phyloP scores from a whole-genome alignment of 495 filamentous ascomycete genomes.

The Penicillium alfredii region DNA sequence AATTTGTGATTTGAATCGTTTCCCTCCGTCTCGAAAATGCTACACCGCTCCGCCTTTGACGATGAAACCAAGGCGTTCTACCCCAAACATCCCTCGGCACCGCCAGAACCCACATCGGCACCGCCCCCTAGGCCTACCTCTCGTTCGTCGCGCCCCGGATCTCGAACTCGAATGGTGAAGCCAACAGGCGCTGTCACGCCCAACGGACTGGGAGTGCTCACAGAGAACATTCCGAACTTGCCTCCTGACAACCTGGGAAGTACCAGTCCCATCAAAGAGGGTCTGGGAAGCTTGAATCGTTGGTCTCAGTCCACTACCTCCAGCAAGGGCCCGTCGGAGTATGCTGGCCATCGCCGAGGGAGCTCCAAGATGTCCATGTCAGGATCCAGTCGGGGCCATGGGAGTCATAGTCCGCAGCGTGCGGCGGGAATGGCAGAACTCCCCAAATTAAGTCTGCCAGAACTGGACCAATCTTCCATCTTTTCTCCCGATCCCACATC shows the following conservation, averaged over 20 bases:
- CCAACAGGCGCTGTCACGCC: slow-evolving; percentile 12
- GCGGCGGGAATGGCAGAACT: slow-evolving; percentile 8
- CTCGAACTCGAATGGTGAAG: slow-evolving; percentile 18
- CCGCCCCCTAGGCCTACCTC: slow-evolving; percentile 16
- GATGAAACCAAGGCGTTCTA: slow-evolving; percentile 23
- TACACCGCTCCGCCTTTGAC: slow-evolving; percentile 25
- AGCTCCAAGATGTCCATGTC: slow-evolving; percentile 52
- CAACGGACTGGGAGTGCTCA: slow-evolving; percentile 15
- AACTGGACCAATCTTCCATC: slow-evolving; percentile 18
- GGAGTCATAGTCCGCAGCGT: slow-evolving; percentile 15
- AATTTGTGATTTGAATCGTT: slow-evolving; percentile 2
- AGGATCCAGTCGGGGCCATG: slow-evolving; percentile 12
- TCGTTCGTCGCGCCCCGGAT: slow-evolving; percentile 19
- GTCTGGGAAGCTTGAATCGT: slow-evolving; percentile 68
- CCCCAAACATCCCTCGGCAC: slow-evolving; percentile 17
- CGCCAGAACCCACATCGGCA: slow-evolving; percentile 11
- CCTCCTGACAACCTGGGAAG: slow-evolving; percentile 16
- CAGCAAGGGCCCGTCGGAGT: slow-evolving; percentile 52
- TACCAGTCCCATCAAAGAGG: slow-evolving; percentile 50
- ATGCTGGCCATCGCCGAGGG: slow-evolving; percentile 36
- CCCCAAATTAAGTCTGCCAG: slow-evolving; percentile 18
- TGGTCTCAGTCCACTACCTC: slow-evolving; percentile 77
- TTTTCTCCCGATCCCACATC: slow-evolving; percentile 13
- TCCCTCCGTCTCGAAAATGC: slow-evolving; percentile 14
- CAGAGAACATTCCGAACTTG: slow-evolving; percentile 13